These are phyloP conservation scores for Exidia glandulosa DNA, from an alignment of 768 basidiomycete species.

Conservation along the genomic window DNA sequence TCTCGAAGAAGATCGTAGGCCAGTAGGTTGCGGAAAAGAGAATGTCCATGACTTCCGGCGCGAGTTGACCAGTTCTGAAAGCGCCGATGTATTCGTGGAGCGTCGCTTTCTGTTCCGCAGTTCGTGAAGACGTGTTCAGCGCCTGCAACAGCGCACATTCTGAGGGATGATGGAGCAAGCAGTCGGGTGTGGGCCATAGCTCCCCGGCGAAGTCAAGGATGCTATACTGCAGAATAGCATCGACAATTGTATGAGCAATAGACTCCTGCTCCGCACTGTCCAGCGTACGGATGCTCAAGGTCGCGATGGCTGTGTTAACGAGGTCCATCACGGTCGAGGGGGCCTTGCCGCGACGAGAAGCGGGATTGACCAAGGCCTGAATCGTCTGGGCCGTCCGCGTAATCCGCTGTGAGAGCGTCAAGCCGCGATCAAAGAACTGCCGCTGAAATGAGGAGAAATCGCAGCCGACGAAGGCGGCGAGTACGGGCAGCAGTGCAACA, in stretches of 20 bases:
- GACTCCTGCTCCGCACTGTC: constrained; percentile 38
- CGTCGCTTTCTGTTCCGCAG: neutral
- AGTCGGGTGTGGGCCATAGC: constrained; percentile 48
- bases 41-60: constrained; percentile 47
- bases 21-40: constrained; percentile 56
- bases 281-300: constrained; percentile 1
- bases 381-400: constrained; percentile 51
- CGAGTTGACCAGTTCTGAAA: constrained; percentile 48
- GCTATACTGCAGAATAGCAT: constrained; percentile 67
- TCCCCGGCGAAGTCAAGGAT: constrained; percentile 34
- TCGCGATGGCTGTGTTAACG: constrained; percentile 1
- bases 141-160: neutral
- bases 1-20: constrained; percentile 65
- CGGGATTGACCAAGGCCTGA: constrained; percentile 35
- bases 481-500: constrained; percentile 58
- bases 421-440: constrained; percentile 55
- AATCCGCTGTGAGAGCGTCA: constrained; percentile 53
- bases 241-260: constrained; percentile 58
- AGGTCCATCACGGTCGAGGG: constrained; percentile 7
- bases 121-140: neutral
- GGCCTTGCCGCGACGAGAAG: neutral
- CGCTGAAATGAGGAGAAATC: constrained; percentile 55
- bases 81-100: constrained; percentile 39
- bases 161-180: constrained; percentile 44
- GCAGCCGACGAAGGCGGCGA: constrained; percentile 72